These are phyloP conservation scores for Asterophora parasitica DNA, from an alignment of 768 basidiomycete species.

Conservation along the genomic window DNA sequence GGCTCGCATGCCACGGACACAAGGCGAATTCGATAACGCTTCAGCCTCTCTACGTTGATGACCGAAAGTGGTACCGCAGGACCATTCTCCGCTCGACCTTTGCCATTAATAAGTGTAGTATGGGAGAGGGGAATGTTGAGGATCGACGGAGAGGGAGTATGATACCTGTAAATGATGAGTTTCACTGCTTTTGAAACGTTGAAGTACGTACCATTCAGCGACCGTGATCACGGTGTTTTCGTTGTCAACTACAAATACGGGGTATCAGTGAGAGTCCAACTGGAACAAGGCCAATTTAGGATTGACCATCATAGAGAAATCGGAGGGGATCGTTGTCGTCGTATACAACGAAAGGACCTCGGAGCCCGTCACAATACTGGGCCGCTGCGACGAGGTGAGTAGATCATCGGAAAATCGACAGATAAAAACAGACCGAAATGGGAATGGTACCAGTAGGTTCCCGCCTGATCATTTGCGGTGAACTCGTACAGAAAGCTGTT, in stretches of 20 bases:
- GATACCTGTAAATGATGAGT: background rate
- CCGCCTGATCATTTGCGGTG: conserved; percentile 25
- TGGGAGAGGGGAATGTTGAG: background rate
- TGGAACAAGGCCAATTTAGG: too few species aligned
- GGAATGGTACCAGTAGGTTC: conserved; percentile 18
- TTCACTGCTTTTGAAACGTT: background rate
- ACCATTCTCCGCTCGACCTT: conserved; percentile 28
- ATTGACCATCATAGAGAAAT: conserved; percentile 4
- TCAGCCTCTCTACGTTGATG: conserved; percentile 26
- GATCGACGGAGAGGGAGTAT: background rate
- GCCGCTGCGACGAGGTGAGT: conserved; percentile 27
- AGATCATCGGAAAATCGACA: too few species aligned
- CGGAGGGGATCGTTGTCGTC: conserved; percentile 30
- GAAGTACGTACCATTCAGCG: conserved; percentile 29
- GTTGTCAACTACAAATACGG: too few species aligned
- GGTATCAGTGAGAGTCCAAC: too few species aligned
- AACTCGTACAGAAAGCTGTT: conserved; percentile 33
- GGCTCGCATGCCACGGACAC: conserved; percentile 29
- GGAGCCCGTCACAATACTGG: conserved; percentile 44
- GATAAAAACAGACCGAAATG: conserved; percentile 10
- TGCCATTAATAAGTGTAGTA: conserved; percentile 31
- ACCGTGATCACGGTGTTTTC: conserved; percentile 40
- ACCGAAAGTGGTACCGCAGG: conserved; percentile 25
- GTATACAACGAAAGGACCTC: conserved; percentile 32
- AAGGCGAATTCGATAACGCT: conserved; percentile 33